Conservation (phyloP, 179 eudicot species). For the Silene noctiflora region DNA sequence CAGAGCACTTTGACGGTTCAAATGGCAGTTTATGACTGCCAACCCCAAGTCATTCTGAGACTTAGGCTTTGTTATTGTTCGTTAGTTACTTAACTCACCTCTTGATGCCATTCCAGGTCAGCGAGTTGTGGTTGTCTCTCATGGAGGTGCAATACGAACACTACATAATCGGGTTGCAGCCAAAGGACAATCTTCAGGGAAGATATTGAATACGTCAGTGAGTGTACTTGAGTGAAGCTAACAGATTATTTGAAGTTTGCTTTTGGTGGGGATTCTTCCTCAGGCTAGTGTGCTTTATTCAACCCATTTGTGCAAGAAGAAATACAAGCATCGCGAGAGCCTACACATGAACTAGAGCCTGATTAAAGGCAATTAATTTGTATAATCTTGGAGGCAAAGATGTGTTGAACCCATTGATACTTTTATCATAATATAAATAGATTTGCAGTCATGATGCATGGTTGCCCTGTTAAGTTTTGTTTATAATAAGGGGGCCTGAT, state of each 20-base stretch:
- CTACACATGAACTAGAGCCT: not conserved
- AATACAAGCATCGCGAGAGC: not conserved
- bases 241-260: slow-evolving; percentile 53
- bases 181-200: slow-evolving; percentile 38
- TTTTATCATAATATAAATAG: not conserved
- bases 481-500: not conserved
- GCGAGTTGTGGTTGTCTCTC: slow-evolving; percentile 69
- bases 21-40: not conserved
- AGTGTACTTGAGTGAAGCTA: slow-evolving; percentile 52
- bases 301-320: not conserved
- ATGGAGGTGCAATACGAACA: slow-evolving; percentile 77
- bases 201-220: slow-evolving; percentile 63
- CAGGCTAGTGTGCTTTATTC: slow-evolving; percentile 46
- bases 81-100: slow-evolving; percentile 6
- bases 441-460: too few relatives aligned
- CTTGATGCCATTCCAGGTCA: slow-evolving; percentile 46
- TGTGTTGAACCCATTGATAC: not conserved
- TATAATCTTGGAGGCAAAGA: not conserved
- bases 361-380: not conserved
- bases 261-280: slow-evolving; percentile 76
- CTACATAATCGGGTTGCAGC: slow-evolving; percentile 55
- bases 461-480: too few relatives aligned
- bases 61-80: not conserved
- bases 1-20: not conserved
- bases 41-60: not conserved